Evolutionary conservation across 2,329 filamentous ascomycete species (phyloP).

Genomic region (Thielaviopsis euricoi): DNA sequence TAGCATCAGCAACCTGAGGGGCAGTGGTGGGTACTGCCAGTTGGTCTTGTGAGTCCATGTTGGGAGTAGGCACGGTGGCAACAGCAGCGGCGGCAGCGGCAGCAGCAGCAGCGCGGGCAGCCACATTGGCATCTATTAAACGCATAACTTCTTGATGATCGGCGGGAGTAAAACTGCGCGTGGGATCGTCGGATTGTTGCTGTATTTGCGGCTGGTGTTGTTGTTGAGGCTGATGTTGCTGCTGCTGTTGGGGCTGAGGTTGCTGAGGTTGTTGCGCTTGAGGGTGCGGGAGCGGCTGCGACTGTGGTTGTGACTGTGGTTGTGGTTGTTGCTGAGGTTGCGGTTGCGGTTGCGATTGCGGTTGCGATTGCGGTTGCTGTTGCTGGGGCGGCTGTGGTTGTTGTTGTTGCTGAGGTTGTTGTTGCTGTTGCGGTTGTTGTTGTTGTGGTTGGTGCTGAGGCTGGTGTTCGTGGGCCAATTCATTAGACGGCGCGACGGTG

Average conservation of each 20-base stretch:
- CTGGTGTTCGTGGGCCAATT: background rate
- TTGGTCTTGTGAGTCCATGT: background rate
- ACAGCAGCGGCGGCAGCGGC: constrained; percentile 23
- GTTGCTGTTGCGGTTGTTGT: background rate
- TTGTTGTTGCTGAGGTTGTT: background rate
- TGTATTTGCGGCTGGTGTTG: background rate
- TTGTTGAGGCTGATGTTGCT: constrained; percentile 1
- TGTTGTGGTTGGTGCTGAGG: background rate
- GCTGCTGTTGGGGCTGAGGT: background rate
- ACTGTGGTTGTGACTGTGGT: constrained; percentile 1
- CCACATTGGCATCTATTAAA: constrained; percentile 8
- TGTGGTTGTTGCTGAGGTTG: background rate
- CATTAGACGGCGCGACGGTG: background rate
- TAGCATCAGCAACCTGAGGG: constrained; percentile 16
- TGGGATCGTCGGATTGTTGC: background rate
- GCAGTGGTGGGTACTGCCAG: constrained; percentile 20
- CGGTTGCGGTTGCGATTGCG: background rate
- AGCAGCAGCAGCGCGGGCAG: constrained; percentile 23
- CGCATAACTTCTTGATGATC: constrained; percentile 11
- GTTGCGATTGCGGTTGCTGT: background rate
- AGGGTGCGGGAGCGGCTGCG: background rate
- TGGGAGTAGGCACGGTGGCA: constrained; percentile 17
- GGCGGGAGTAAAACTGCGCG: background rate
- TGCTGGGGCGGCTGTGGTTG: background rate
- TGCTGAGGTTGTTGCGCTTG: background rate